Evolutionary conservation across 169 alveolate species (phyloP).

Genomic region (Plasmodium adleri): DNA sequence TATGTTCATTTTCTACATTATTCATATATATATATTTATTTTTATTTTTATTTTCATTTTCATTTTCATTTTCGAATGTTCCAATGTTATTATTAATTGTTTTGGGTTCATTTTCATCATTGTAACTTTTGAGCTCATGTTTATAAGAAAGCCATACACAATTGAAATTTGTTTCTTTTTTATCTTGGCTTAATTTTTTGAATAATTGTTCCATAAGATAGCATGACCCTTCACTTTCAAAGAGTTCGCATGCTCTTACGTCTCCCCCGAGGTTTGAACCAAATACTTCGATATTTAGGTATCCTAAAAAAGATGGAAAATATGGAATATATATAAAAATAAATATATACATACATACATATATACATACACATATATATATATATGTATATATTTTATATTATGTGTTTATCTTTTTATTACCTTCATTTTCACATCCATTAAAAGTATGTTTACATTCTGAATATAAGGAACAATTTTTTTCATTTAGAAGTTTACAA

Average conservation of each 20-base stretch:
- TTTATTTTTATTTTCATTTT: slow-evolving; percentile 5
- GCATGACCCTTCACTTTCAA: slow-evolving; percentile 58
- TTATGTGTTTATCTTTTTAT: too few relatives aligned
- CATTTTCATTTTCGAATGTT: background rate
- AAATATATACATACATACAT: background rate
- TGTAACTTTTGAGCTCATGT: slow-evolving; percentile 16
- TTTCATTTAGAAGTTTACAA: slow-evolving; percentile 24
- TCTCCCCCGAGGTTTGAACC: slow-evolving; percentile 36
- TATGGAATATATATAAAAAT: background rate
- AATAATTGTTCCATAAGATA: slow-evolving; percentile 43
- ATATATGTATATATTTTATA: background rate
- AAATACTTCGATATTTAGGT: slow-evolving; percentile 17
- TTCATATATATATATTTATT: background rate
- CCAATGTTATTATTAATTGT: background rate
- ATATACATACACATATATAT: background rate
- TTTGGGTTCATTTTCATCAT: background rate
- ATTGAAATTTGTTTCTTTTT: slow-evolving; percentile 39
- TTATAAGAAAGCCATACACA: slow-evolving; percentile 55
- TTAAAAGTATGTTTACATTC: slow-evolving; percentile 36
- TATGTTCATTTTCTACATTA: background rate
- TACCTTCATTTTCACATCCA: slow-evolving; percentile 67
- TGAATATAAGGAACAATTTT: slow-evolving; percentile 20
- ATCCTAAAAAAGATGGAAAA: slow-evolving; percentile 12
- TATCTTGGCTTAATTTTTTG: slow-evolving; percentile 7
- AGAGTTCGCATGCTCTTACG: slow-evolving; percentile 56